phyloP scores from a whole-genome alignment of 2,329 filamentous ascomycete genomes.

The Hymenoscyphus fructigenus region DNA sequence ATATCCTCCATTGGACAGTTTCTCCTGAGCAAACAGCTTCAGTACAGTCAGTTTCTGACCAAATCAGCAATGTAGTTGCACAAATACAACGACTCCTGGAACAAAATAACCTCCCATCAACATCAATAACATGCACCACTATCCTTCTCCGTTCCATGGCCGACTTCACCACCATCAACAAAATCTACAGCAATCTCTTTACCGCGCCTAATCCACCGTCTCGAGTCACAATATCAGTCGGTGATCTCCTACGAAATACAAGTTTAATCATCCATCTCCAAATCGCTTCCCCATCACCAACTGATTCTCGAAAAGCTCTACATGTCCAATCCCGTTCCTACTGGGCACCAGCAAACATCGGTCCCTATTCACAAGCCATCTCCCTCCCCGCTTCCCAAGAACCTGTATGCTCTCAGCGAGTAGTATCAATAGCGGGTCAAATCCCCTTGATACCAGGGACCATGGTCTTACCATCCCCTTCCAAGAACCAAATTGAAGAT shows the following conservation, averaged over 20 bases:
- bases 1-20: slow-evolving; percentile 21
- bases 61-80: slow-evolving; percentile 49
- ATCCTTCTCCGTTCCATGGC: slow-evolving; percentile 77
- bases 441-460: slow-evolving; percentile 81
- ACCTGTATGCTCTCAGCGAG: slow-evolving; percentile 23
- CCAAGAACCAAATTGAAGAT: slow-evolving; percentile 30
- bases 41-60: slow-evolving; percentile 42
- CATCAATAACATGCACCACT: slow-evolving; percentile 53
- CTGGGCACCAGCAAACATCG: slow-evolving; percentile 98
- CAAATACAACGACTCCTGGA: slow-evolving; percentile 45
- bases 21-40: slow-evolving; percentile 2
- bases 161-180: slow-evolving; percentile 75
- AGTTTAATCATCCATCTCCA: slow-evolving; percentile 61
- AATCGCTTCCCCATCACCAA: slow-evolving; percentile 12
- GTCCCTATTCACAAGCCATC: slow-evolving; percentile 88
- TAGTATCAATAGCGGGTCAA: slow-evolving; percentile 78
- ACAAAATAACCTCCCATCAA: slow-evolving; percentile 38
- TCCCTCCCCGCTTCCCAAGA: slow-evolving; percentile 30
- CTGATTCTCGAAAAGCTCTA: slow-evolving; percentile 55
- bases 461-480: slow-evolving; percentile 59
- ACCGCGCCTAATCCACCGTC: slow-evolving; percentile 77
- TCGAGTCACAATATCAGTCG: slow-evolving; percentile 79
- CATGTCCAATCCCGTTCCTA: slow-evolving; percentile 94
- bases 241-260: slow-evolving; percentile 55
- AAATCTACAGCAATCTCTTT: slow-evolving; percentile 75